phyloP scores from a whole-genome alignment of 805 yeast species.

The Candida multigemmis region DNA sequence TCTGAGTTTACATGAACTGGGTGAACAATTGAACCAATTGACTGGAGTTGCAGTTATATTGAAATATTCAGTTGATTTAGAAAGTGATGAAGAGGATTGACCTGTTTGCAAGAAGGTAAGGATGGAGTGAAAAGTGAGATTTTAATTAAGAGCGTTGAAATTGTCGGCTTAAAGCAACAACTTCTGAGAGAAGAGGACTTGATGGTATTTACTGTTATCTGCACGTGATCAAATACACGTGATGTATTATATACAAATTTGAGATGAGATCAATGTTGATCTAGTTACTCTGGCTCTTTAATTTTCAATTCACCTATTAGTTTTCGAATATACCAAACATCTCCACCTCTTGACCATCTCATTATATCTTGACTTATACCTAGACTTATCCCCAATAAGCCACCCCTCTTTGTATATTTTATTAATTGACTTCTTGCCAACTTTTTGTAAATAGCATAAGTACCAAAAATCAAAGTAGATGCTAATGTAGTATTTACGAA shows the following conservation, averaged over 20 bases:
- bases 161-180: too few species aligned
- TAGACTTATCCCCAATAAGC: slow-evolving; percentile 45
- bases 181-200: too few species aligned
- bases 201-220: too few species aligned
- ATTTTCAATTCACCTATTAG: too few species aligned
- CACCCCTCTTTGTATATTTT: slow-evolving; percentile 41
- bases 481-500: slow-evolving; percentile 56
- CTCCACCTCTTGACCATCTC: slow-evolving; percentile 49
- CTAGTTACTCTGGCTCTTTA: too few species aligned
- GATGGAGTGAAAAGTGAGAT: too few species aligned
- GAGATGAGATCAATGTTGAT: too few species aligned
- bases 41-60: slow-evolving; percentile 88
- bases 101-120: too few species aligned
- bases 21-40: slow-evolving; percentile 79
- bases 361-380: slow-evolving; percentile 65
- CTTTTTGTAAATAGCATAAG: slow-evolving; percentile 37
- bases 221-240: too few species aligned
- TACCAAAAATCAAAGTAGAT: slow-evolving; percentile 41
- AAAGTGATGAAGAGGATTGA: slow-evolving; percentile 24
- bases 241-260: too few species aligned
- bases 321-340: slow-evolving; percentile 52
- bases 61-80: slow-evolving; percentile 71
- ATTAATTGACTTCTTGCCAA: slow-evolving; percentile 35
- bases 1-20: slow-evolving; percentile 81
- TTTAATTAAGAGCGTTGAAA: too few species aligned